phyloP scores from a whole-genome alignment of 371 early-diverging fungal genomes.

The Nosema muscidifuracis region DNA sequence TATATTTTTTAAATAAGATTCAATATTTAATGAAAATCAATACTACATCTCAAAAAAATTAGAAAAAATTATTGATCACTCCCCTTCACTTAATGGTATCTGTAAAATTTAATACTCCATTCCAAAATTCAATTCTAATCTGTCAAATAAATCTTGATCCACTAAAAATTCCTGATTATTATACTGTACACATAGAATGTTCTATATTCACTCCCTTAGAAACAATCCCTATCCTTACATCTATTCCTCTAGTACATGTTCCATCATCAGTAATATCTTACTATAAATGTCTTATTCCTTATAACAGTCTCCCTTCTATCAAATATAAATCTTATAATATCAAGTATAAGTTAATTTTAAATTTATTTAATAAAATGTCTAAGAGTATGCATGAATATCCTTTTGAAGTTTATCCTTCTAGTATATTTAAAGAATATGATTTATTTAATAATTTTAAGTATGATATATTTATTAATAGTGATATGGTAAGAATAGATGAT shows the following conservation, averaged over 20 bases:
- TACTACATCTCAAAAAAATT: too few relatives aligned
- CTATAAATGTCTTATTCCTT: conserved; percentile 1
- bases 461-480: not conserved
- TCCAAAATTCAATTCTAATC: not conserved
- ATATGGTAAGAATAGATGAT: not conserved
- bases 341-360: not conserved
- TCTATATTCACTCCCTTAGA: not conserved
- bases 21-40: too few relatives aligned
- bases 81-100: not conserved
- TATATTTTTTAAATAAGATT: too few relatives aligned
- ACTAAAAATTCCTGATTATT: not conserved
- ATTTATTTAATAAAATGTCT: not conserved
- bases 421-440: not conserved
- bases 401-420: not conserved
- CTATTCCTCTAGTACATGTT: not conserved
- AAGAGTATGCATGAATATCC: not conserved
- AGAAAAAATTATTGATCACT: too few relatives aligned
- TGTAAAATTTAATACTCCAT: not conserved
- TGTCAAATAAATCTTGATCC: not conserved
- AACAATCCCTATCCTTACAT: not conserved
- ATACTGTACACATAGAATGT: not conserved
- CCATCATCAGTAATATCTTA: not conserved
- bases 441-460: not conserved
- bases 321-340: not conserved
- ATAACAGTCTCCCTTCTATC: not conserved